phyloP scores from a whole-genome alignment of 1,139 yeast species.

The Yamadazyma siamensis region DNA sequence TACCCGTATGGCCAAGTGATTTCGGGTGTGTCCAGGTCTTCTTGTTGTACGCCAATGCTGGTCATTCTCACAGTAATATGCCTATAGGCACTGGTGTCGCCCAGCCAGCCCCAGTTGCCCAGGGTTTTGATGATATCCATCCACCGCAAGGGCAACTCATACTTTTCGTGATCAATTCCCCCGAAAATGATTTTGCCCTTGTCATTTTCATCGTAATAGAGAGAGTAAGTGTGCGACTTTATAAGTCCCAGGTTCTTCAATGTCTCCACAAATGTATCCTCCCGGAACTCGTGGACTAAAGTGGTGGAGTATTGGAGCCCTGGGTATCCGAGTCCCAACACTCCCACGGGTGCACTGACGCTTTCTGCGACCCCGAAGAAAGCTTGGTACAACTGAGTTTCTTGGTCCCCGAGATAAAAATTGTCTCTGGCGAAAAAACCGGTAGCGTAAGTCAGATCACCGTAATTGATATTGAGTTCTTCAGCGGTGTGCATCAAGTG shows the following conservation, averaged over 20 bases:
- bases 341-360: slow-evolving; percentile 40
- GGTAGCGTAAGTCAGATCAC: slow-evolving; percentile 50
- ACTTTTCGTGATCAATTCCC: slow-evolving; percentile 48
- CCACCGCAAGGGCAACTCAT: slow-evolving; percentile 21
- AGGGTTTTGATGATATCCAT: neutral
- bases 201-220: slow-evolving; percentile 23
- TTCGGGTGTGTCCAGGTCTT: neutral
- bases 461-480: slow-evolving; percentile 37
- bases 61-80: neutral
- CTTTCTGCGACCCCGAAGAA: slow-evolving; percentile 41
- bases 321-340: slow-evolving; percentile 48
- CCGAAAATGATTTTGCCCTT: slow-evolving; percentile 44
- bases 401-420: slow-evolving; percentile 36
- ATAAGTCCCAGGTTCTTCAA: slow-evolving; percentile 24
- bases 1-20: neutral
- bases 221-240: slow-evolving; percentile 25
- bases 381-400: slow-evolving; percentile 37
- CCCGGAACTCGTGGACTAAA: neutral
- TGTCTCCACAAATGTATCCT: slow-evolving; percentile 22
- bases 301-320: slow-evolving; percentile 4
- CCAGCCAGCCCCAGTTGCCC: too few relatives aligned
- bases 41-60: neutral
- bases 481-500: neutral
- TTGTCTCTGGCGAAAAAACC: slow-evolving; percentile 33
- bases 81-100: neutral